Conservation (phyloP, 352 stramenopile species). For the Phytophthora niederhauseri region DNA sequence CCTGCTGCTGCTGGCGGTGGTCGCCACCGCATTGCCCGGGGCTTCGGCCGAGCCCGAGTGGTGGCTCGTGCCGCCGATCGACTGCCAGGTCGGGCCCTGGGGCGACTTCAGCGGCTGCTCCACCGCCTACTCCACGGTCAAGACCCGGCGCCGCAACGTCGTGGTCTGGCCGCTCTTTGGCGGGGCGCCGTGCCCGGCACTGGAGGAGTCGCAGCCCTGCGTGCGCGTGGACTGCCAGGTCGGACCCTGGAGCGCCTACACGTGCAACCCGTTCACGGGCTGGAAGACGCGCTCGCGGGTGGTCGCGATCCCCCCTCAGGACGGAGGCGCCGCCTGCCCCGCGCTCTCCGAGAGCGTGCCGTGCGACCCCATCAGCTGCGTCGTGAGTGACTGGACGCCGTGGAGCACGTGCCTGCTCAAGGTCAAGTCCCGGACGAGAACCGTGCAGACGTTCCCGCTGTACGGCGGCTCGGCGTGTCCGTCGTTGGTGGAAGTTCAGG, state of each 20-base stretch:
- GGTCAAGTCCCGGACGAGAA: conserved; percentile 41
- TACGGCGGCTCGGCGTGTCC: conserved; percentile 50
- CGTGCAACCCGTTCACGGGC: conserved; percentile 33
- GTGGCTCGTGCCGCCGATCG: conserved; percentile 12
- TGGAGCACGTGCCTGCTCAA: conserved; percentile 46
- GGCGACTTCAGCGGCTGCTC: conserved; percentile 41
- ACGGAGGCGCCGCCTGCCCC: conserved; percentile 36
- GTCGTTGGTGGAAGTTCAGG: conserved; percentile 26
- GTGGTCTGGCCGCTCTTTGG: conserved; percentile 32
- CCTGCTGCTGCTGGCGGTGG: background rate
- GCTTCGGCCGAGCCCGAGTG: background rate
- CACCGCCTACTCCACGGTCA: conserved; percentile 28
- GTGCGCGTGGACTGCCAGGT: conserved; percentile 51
- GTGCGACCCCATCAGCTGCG: conserved; percentile 56
- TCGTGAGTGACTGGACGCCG: conserved; percentile 45
- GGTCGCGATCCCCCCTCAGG: conserved; percentile 30
- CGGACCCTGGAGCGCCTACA: conserved; percentile 35
- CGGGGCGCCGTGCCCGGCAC: conserved; percentile 42
- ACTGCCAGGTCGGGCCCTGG: conserved; percentile 52
- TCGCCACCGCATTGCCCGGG: too few relatives aligned
- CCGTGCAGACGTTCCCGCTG: conserved; percentile 37
- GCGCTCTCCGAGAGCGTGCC: conserved; percentile 30
- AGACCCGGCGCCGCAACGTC: conserved; percentile 48
- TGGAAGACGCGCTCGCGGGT: conserved; percentile 45
- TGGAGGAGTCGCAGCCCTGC: conserved; percentile 53